Conservation (phyloP, 805 yeast genomes). For the Barnettozyma botsteinii region DNA sequence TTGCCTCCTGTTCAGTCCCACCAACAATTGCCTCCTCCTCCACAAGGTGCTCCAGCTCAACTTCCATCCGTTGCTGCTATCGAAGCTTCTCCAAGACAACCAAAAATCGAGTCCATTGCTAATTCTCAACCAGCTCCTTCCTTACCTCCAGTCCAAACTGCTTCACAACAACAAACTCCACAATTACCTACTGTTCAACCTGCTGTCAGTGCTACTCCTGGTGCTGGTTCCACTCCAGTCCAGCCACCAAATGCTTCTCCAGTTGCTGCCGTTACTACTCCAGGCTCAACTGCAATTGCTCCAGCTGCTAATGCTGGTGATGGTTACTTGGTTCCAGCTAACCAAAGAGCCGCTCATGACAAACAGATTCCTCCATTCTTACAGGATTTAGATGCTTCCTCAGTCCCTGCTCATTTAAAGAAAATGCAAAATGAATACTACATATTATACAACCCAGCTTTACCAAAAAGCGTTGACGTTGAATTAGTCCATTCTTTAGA, state of each 20-base stretch:
- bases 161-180: slow-evolving; percentile 20
- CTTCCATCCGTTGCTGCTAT: slow-evolving; percentile 19
- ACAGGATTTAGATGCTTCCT: slow-evolving; percentile 70
- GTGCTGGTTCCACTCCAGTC: slow-evolving; percentile 12
- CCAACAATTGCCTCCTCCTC: slow-evolving; percentile 25
- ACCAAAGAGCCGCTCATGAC: slow-evolving; percentile 43
- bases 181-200: slow-evolving; percentile 21
- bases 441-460: slow-evolving; percentile 84
- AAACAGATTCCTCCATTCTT: slow-evolving; percentile 80
- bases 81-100: slow-evolving; percentile 27
- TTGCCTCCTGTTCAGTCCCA: slow-evolving; percentile 31
- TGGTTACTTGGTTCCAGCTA: slow-evolving; percentile 34
- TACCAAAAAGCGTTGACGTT: slow-evolving; percentile 71
- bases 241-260: slow-evolving; percentile 19
- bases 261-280: slow-evolving; percentile 21
- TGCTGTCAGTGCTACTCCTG: slow-evolving; percentile 23
- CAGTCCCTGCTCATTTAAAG: slow-evolving; percentile 70
- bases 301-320: slow-evolving; percentile 21
- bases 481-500: slow-evolving; percentile 85
- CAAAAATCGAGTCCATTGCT: slow-evolving; percentile 24
- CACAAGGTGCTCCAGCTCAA: slow-evolving; percentile 21
- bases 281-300: slow-evolving; percentile 16
- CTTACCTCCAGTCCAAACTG: slow-evolving; percentile 16
- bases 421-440: slow-evolving; percentile 83
- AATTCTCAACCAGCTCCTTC: slow-evolving; percentile 14